Conservation (phyloP, 495 filamentous ascomycete genomes). For the Penicillium cosmopolitanum region DNA sequence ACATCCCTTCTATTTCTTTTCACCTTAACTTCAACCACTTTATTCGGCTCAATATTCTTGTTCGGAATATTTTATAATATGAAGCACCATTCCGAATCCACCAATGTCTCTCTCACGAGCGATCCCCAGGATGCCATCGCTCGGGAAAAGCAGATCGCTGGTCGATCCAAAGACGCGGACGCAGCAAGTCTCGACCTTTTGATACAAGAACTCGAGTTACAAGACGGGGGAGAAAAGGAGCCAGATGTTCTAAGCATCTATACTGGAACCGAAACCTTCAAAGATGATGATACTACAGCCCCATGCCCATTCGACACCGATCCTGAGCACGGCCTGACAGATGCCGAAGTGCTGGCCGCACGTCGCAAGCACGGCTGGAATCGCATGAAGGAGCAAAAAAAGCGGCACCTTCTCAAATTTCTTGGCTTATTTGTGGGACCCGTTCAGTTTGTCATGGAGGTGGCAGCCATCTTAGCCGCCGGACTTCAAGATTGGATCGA, state of each 20-base stretch:
- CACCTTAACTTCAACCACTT: neutral
- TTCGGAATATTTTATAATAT: neutral
- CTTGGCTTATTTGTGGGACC: conserved; percentile 84
- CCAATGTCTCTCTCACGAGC: neutral
- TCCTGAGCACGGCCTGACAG: conserved; percentile 69
- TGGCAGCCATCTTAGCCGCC: conserved; percentile 73
- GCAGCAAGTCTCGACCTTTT: conserved; percentile 74
- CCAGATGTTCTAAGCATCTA: conserved; percentile 53
- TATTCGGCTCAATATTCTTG: neutral
- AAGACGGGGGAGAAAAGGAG: conserved; percentile 68
- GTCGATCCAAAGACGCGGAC: conserved; percentile 31
- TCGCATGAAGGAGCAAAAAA: conserved; percentile 87
- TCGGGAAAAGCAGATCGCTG: neutral
- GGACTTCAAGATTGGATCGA: conserved; percentile 79
- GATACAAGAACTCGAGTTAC: conserved; percentile 80
- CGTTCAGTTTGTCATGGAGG: conserved; percentile 95
- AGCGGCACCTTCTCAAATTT: conserved; percentile 83
- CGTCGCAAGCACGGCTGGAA: conserved; percentile 84
- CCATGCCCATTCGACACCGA: conserved; percentile 65
- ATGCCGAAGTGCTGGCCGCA: conserved; percentile 60
- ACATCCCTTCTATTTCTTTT: no score
- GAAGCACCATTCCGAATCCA: neutral
- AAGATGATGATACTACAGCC: conserved; percentile 60
- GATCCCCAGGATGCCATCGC: neutral
- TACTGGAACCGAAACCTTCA: conserved; percentile 30